These are phyloP conservation scores for Eragrostis curvula DNA, from an alignment of 176 grass and related monocot species.

Conservation along the genomic window DNA sequence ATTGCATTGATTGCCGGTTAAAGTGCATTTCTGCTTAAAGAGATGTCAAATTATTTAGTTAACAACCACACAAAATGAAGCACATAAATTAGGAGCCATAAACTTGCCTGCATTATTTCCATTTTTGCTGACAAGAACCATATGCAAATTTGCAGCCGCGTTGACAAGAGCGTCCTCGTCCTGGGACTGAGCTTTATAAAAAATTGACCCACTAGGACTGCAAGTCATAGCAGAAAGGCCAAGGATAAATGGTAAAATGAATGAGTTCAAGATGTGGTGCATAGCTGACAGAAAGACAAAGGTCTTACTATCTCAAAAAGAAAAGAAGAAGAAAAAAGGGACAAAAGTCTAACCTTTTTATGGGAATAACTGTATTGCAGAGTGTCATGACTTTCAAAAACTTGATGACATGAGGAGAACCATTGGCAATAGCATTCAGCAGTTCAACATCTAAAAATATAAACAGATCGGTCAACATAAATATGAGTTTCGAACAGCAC, in stretches of 20 bases:
- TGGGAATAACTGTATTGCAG: slow-evolving; percentile 94
- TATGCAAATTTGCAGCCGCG: slow-evolving; percentile 83
- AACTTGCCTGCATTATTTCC: slow-evolving; percentile 74
- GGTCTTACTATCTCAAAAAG: slow-evolving; percentile 33
- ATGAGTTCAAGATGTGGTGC: neutral
- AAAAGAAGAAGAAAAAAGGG: neutral
- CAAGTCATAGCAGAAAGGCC: slow-evolving; percentile 17
- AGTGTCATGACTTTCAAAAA: slow-evolving; percentile 91
- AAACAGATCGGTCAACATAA: slow-evolving; percentile 35
- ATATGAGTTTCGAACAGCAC: slow-evolving; percentile 50
- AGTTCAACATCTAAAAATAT: slow-evolving; percentile 77
- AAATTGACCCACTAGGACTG: slow-evolving; percentile 76
- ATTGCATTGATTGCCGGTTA: slow-evolving; percentile 66
- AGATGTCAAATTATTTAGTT: slow-evolving; percentile 27
- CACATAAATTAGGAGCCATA: slow-evolving; percentile 30
- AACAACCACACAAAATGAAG: slow-evolving; percentile 30
- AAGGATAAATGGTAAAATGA: slow-evolving; percentile 20
- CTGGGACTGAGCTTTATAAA: slow-evolving; percentile 95
- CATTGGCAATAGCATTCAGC: slow-evolving; percentile 84
- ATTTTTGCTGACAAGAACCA: slow-evolving; percentile 83
- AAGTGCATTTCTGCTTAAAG: slow-evolving; percentile 77
- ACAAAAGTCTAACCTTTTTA: slow-evolving; percentile 73
- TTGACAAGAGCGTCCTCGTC: slow-evolving; percentile 99
- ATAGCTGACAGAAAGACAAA: slow-evolving; percentile 12
- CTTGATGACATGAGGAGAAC: slow-evolving; percentile 72